Percentiles rank a stretch among this genome's conserved stretches.
phyloP scores from a whole-genome alignment of 306 rosid species.

The Fagus crenata region DNA sequence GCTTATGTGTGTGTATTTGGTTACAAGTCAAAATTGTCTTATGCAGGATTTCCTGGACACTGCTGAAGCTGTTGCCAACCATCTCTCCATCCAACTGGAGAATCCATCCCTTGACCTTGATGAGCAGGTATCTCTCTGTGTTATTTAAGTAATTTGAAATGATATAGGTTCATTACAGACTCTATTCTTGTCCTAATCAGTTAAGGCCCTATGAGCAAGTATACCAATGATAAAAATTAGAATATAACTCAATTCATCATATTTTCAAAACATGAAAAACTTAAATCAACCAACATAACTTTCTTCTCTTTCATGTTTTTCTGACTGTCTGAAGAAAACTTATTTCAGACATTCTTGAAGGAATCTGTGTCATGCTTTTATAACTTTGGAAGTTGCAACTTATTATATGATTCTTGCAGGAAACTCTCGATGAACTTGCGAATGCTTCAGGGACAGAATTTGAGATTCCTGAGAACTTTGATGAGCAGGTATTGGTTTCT shows the following conservation, averaged over 20 bases:
- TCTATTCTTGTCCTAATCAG: background rate
- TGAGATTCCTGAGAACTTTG: slow-evolving; percentile 62
- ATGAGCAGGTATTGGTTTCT: slow-evolving; percentile 53
- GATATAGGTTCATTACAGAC: background rate
- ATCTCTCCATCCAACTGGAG: slow-evolving; percentile 49
- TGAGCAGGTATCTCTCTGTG: slow-evolving; percentile 48
- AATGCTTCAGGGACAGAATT: slow-evolving; percentile 64
- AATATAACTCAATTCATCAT: background rate
- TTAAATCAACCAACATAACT: background rate
- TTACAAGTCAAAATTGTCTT: slow-evolving; percentile 11
- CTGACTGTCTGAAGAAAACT: background rate
- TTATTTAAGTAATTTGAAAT: slow-evolving; percentile 12
- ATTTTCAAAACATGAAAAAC: background rate
- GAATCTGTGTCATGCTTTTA: background rate
- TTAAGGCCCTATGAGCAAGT: no score
- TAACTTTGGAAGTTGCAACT: slow-evolving; percentile 1
- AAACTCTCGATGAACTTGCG: slow-evolving; percentile 55
- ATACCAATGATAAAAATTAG: background rate
- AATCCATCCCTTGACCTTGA: slow-evolving; percentile 45
- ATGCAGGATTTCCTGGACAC: slow-evolving; percentile 50
- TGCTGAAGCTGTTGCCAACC: slow-evolving; percentile 40
- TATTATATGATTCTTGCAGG: slow-evolving; percentile 42
- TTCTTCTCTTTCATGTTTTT: background rate
- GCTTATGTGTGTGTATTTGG: background rate
- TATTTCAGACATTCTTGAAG: background rate